Base-by-base conservation (phyloP, 495 filamentous ascomycete genomes). In the Talaromyces adpressus region DNA sequence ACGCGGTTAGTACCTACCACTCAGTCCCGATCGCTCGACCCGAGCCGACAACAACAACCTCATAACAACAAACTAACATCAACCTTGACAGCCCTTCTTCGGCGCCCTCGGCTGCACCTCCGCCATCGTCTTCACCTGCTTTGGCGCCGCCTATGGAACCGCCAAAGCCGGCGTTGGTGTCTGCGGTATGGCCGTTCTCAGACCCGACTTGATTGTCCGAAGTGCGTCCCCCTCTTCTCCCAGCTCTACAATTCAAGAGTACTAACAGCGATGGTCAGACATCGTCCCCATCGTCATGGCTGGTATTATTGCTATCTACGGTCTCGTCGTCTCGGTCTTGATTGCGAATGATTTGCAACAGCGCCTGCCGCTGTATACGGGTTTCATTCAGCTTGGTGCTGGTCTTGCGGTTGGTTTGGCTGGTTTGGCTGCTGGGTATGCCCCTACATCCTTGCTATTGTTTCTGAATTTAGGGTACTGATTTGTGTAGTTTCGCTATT, bases 271-370 rank as follows among this genome's bases (percentile, higher is more conserved):
- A 34, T 36, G 18, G 7, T 20, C 67, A 98, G 94, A 98, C 84
- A 96, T 98, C 73, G 92, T 98, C 64, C 94, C 94, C 72, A 94
- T 98, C 78, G 96, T 99, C 85, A 99, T 99, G 94, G 94, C 94
- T 83, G 94, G 94, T 98, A 99, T 99, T 81, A 97, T 99, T 78
- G 95, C 90, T 88, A 99, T 99, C 80, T 99, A 99, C 84, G 94
- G 94, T 70, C 86, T 99, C 60, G 94, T 99, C 81, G 94, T 99
- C 61, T 97, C 93, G 4, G 94, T 99, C 77, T 78, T 99, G 73
- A 93, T 99, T 76, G 97, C 95, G 70, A 93, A 95, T 78, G 87
- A 88, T 70, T 82, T 99, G 68, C 82, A 79, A 66, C 95, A 99
- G 80, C 66, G 88, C 61, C 80, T 90, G 63, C 82, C 95, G 61